Evolutionary conservation across 163 green algal genomes (phyloP).

Genomic region (Prototheca cutis): DNA sequence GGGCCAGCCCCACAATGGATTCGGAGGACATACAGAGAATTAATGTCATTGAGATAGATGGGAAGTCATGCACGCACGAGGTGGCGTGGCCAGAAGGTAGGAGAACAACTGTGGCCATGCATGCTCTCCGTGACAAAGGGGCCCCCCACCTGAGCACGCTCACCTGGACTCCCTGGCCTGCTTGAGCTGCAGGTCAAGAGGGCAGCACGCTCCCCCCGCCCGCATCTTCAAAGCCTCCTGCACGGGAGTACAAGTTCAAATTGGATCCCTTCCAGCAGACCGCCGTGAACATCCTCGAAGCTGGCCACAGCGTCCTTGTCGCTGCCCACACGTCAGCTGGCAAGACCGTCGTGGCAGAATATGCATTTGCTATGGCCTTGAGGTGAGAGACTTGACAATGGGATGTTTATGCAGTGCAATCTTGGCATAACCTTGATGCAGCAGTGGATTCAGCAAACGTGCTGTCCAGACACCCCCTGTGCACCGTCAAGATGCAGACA

Average conservation of each 20-base stretch:
- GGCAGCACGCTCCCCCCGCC: not conserved
- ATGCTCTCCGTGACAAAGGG: not conserved
- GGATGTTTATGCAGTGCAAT: too few species aligned
- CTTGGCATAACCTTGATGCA: too few species aligned
- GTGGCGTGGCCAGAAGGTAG: slow-evolving; percentile 54
- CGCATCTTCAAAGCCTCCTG: slow-evolving; percentile 20
- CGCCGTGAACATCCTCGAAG: slow-evolving; percentile 70
- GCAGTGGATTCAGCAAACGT: too few species aligned
- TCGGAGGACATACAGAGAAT: too few species aligned
- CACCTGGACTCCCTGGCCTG: too few species aligned
- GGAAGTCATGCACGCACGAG: slow-evolving; percentile 75
- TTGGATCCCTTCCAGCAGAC: slow-evolving; percentile 92
- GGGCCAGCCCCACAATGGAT: too few species aligned
- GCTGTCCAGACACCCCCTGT: too few species aligned
- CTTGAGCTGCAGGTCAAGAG: too few species aligned
- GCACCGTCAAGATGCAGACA: too few species aligned
- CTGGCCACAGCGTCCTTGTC: slow-evolving; percentile 77
- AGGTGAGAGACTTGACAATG: slow-evolving; percentile 26
- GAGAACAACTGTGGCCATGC: not conserved
- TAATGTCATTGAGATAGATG: slow-evolving; percentile 45
- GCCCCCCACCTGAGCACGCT: too few species aligned
- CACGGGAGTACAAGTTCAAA: slow-evolving; percentile 78
- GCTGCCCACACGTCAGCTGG: slow-evolving; percentile 91
- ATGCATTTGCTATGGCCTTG: slow-evolving; percentile 89
- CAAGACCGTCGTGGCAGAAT: slow-evolving; percentile 97